Evolutionary conservation across 129 eudicot genomes (phyloP).

Genomic region (Heracleum sosnowskyi): DNA sequence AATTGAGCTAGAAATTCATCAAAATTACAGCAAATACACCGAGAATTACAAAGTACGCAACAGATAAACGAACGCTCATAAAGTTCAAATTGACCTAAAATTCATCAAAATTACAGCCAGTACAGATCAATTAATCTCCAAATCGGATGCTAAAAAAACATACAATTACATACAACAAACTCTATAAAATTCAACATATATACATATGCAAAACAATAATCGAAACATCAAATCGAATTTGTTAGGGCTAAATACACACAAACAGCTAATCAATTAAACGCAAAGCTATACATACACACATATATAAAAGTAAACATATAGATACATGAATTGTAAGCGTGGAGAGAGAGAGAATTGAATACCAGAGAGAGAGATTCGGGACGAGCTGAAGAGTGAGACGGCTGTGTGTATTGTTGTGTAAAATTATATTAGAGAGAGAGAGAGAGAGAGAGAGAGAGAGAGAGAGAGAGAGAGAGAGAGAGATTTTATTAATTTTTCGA

Average conservation of each 20-base stretch:
- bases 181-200: too few relatives aligned
- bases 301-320: background rate
- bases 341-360: background rate
- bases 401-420: background rate
- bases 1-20: background rate
- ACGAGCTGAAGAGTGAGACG: slow-evolving; percentile 6
- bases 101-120: background rate
- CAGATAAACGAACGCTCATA: too few relatives aligned
- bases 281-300: background rate
- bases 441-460: background rate
- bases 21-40: background rate
- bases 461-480: background rate
- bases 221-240: background rate
- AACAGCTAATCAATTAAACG: background rate
- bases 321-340: background rate
- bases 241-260: background rate
- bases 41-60: background rate
- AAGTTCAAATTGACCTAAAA: background rate
- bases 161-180: background rate
- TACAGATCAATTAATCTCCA: background rate
- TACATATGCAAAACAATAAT: background rate
- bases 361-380: background rate
- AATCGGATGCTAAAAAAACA: background rate
- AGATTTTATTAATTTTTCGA: background rate
- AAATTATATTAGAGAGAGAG: background rate